phyloP scores from a whole-genome alignment of 352 stramenopile species.

The Phytophthora citricola region DNA sequence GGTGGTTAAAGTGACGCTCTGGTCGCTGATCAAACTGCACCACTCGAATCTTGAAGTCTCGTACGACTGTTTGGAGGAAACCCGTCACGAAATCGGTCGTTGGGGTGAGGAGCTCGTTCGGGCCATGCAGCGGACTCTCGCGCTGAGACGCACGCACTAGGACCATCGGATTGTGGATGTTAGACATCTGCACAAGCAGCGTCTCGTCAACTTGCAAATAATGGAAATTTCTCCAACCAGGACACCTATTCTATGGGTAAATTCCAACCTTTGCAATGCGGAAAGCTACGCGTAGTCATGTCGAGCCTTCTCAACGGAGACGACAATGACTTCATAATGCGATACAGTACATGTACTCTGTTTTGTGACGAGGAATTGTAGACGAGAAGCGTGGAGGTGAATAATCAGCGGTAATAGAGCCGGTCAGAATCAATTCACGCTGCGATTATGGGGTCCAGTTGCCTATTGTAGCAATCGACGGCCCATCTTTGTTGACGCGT shows the following conservation, averaged over 20 bases:
- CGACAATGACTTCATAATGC: background rate
- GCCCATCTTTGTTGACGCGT: slow-evolving; percentile 9
- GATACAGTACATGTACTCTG: too few relatives aligned
- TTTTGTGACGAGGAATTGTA: background rate
- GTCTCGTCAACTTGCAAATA: slow-evolving; percentile 9
- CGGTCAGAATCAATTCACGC: background rate
- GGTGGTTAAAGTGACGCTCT: slow-evolving; percentile 42
- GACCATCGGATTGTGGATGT: slow-evolving; percentile 11
- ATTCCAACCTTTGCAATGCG: too few relatives aligned
- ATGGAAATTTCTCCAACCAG: too few relatives aligned
- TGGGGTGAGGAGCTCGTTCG: slow-evolving; percentile 45
- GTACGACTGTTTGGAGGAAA: slow-evolving; percentile 34
- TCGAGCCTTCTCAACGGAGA: background rate
- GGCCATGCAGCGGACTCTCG: slow-evolving; percentile 32
- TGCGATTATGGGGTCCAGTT: background rate
- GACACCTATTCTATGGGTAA: too few relatives aligned
- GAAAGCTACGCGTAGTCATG: background rate
- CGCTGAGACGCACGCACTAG: slow-evolving; percentile 31
- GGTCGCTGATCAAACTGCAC: slow-evolving; percentile 45
- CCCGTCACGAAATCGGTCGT: slow-evolving; percentile 40
- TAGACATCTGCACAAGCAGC: slow-evolving; percentile 1
- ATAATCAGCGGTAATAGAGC: slow-evolving; percentile 14
- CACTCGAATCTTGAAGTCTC: slow-evolving; percentile 39
- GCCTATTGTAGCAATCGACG: slow-evolving; percentile 3
- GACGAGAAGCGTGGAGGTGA: background rate